A percentile compares a stretch with the other conserved stretches of the same genome.
Evolutionary conservation across 306 rosid species (phyloP).

Genomic region (Cicer cuneatum): DNA sequence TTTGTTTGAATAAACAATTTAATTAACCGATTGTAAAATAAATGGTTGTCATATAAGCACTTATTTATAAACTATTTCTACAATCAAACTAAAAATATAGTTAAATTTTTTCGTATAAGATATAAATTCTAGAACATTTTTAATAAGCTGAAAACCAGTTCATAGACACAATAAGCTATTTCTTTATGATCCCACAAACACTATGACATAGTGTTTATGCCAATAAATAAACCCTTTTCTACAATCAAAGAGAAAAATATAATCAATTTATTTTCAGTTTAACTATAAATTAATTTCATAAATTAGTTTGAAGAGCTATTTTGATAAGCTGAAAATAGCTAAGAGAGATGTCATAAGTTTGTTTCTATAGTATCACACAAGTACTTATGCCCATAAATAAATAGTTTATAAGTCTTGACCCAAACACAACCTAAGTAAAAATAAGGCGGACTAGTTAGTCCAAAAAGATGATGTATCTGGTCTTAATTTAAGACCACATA

Average conservation of each 20-base stretch:
- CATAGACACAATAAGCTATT: background rate
- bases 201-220: background rate
- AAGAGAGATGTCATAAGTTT: background rate
- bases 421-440: too few relatives aligned
- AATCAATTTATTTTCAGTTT: background rate
- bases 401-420: too few relatives aligned
- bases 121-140: background rate
- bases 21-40: background rate
- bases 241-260: background rate
- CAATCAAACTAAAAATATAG: background rate
- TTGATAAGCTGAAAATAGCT: background rate
- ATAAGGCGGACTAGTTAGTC: too few relatives aligned
- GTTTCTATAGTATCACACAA: too few relatives aligned
- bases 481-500: too few relatives aligned
- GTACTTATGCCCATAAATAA: too few relatives aligned
- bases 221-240: background rate
- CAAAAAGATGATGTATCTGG: too few relatives aligned
- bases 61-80: background rate
- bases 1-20: background rate
- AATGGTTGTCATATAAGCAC: too few relatives aligned
- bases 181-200: background rate
- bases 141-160: background rate
- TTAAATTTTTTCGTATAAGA: background rate
- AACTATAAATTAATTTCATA: background rate
- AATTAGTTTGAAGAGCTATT: background rate